Evolutionary conservation across 2,329 filamentous ascomycete species (phyloP).

Genomic region (Verticillium longisporum): DNA sequence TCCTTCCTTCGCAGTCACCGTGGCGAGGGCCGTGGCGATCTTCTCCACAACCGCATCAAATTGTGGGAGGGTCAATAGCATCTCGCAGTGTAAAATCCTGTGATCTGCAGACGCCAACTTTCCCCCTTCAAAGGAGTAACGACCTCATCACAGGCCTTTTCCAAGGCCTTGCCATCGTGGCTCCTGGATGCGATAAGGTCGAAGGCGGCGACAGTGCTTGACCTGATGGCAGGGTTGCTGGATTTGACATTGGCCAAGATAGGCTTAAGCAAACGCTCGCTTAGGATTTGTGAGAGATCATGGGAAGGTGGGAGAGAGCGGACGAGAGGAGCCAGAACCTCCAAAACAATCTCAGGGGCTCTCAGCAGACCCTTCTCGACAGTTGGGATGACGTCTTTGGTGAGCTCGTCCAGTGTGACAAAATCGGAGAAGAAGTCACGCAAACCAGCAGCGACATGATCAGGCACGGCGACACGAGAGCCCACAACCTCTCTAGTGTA

Average conservation of each 20-base stretch:
- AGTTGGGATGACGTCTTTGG: constrained; percentile 68
- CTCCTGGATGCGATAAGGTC: constrained; percentile 59
- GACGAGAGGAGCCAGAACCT: constrained; percentile 69
- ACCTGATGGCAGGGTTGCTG: constrained; percentile 70
- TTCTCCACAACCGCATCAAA: constrained; percentile 58
- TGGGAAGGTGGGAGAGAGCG: constrained; percentile 59
- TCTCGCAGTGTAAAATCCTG: constrained; percentile 73
- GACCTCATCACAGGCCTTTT: constrained; percentile 71
- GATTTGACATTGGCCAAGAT: constrained; percentile 89
- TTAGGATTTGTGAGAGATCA: constrained; percentile 71
- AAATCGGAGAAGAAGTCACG: constrained; percentile 78
- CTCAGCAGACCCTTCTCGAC: constrained; percentile 85
- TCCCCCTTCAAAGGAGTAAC: constrained; percentile 71
- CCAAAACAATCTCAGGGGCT: constrained; percentile 83
- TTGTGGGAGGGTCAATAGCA: constrained; percentile 60
- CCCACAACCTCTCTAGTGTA: constrained; percentile 80
- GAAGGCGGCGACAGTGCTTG: constrained; percentile 71
- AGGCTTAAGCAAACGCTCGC: constrained; percentile 71
- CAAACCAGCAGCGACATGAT: constrained; percentile 66
- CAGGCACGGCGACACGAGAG: constrained; percentile 64
- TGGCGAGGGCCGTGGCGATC: constrained; percentile 58
- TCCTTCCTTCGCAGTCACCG: constrained; percentile 73
- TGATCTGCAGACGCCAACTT: constrained; percentile 85
- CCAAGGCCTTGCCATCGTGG: constrained; percentile 48
- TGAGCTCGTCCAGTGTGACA: constrained; percentile 65